These are phyloP conservation scores for Psilocybe cyanescens DNA, from an alignment of 768 basidiomycete species.

Conservation along the genomic window DNA sequence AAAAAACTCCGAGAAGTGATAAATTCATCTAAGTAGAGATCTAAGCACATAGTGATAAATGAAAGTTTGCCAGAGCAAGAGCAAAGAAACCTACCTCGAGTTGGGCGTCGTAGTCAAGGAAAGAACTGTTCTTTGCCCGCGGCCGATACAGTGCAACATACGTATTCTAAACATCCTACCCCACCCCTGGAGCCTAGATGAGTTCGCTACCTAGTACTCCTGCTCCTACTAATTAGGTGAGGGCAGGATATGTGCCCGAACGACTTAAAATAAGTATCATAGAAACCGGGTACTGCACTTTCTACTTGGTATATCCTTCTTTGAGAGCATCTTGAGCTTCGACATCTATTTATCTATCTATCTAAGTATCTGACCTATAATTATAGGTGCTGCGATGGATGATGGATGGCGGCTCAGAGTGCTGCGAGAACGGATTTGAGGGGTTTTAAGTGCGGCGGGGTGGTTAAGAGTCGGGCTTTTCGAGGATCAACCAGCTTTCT, in stretches of 20 bases:
- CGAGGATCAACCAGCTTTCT: too few species aligned
- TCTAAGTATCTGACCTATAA: not conserved
- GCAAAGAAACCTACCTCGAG: not conserved
- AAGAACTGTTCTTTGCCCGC: not conserved
- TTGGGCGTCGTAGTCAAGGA: not conserved
- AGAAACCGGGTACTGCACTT: not conserved
- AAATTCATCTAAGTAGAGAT: not conserved
- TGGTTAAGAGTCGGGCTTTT: not conserved
- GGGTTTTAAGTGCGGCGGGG: not conserved
- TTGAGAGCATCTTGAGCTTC: not conserved
- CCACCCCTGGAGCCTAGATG: not conserved
- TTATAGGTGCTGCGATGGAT: not conserved
- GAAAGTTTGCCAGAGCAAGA: not conserved
- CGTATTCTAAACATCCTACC: not conserved
- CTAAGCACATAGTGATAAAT: not conserved
- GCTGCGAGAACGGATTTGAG: slow-evolving; percentile 2
- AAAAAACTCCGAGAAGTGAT: slow-evolving; percentile 8
- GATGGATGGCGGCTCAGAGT: not conserved
- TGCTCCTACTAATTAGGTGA: slow-evolving; percentile 1
- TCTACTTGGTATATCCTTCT: not conserved
- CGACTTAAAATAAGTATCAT: not conserved
- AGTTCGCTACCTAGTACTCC: not conserved
- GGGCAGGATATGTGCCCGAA: not conserved
- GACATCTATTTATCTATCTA: not conserved
- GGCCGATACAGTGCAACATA: not conserved